Evolutionary conservation across 2,329 filamentous ascomycete species (phyloP).

Genomic region (Remersonia thermophila): DNA sequence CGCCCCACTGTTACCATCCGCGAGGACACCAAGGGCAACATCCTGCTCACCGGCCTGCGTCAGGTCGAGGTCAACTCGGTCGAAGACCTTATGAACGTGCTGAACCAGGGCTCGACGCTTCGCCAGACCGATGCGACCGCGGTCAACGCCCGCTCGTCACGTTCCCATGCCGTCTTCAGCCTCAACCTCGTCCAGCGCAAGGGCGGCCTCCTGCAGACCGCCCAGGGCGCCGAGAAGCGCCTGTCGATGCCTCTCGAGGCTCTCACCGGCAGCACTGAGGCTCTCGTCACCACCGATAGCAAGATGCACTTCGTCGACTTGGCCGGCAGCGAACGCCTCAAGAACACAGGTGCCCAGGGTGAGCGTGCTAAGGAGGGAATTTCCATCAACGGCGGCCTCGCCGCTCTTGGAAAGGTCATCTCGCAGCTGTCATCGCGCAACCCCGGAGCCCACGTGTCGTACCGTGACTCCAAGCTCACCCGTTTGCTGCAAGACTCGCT

Average conservation of each 20-base stretch:
- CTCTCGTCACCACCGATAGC: conserved; percentile 80
- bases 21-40: conserved; percentile 89
- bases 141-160: conserved; percentile 94
- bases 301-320: conserved; percentile 98
- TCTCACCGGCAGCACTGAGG: conserved; percentile 51
- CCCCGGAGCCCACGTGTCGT: conserved; percentile 82
- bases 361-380: conserved; percentile 93
- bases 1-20: conserved; percentile 76
- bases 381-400: conserved; percentile 92
- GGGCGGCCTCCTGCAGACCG: conserved; percentile 35
- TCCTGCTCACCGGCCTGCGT: conserved; percentile 79
- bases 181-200: conserved; percentile 85
- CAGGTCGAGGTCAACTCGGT: conserved; percentile 83
- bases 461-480: conserved; percentile 94
- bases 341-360: conserved; percentile 92
- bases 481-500: conserved; percentile 91
- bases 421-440: conserved; percentile 89
- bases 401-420: conserved; percentile 93
- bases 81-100: conserved; percentile 76
- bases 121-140: conserved; percentile 94
- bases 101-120: conserved; percentile 88
- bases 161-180: conserved; percentile 94
- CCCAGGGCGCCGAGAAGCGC: conserved; percentile 61
- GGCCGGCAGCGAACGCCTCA: conserved; percentile 88
- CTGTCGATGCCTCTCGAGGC: conserved; percentile 77